Conservation (phyloP, 2,329 filamentous ascomycete genomes). For the Stromatinia cepivora region DNA sequence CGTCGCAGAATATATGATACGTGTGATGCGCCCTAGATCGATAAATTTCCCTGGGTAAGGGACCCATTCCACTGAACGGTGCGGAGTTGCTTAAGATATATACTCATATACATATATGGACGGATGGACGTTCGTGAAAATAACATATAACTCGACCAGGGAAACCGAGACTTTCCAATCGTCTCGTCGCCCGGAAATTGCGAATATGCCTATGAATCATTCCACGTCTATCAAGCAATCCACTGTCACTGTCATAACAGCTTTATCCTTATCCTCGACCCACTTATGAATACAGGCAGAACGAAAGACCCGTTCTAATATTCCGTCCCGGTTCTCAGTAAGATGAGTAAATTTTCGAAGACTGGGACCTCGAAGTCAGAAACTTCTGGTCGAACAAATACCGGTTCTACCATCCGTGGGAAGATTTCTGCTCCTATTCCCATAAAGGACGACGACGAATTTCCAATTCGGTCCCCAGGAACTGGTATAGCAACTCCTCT, state of each 20-base stretch:
- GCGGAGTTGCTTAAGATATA: conserved; percentile 11
- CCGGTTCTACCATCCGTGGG: conserved; percentile 53
- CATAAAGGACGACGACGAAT: conserved; percentile 56
- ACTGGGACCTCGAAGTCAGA: conserved; percentile 33
- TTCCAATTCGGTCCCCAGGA: conserved; percentile 51
- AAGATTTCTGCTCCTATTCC: conserved; percentile 62
- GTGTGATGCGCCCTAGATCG: conserved; percentile 35
- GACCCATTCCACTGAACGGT: conserved; percentile 10
- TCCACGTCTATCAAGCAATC: conserved; percentile 5
- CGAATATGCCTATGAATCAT: conserved; percentile 27
- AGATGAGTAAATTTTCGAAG: conserved; percentile 37
- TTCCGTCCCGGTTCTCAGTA: conserved; percentile 20
- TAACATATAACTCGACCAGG: conserved; percentile 1
- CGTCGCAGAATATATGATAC: conserved; percentile 40
- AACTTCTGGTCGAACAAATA: conserved; percentile 37
- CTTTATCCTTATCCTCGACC: conserved; percentile 28
- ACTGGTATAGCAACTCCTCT: conserved; percentile 43
- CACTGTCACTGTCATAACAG: conserved; percentile 15
- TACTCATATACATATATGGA: conserved; percentile 10
- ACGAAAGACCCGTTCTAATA: background rate
- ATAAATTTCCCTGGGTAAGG: conserved; percentile 29
- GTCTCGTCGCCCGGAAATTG: conserved; percentile 16
- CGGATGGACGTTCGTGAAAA: background rate
- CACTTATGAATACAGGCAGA: conserved; percentile 23
- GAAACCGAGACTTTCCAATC: conserved; percentile 4